These are phyloP conservation scores for Clarireedia homoeocarpa DNA, from an alignment of 2,329 filamentous ascomycete species.

Conservation along the genomic window DNA sequence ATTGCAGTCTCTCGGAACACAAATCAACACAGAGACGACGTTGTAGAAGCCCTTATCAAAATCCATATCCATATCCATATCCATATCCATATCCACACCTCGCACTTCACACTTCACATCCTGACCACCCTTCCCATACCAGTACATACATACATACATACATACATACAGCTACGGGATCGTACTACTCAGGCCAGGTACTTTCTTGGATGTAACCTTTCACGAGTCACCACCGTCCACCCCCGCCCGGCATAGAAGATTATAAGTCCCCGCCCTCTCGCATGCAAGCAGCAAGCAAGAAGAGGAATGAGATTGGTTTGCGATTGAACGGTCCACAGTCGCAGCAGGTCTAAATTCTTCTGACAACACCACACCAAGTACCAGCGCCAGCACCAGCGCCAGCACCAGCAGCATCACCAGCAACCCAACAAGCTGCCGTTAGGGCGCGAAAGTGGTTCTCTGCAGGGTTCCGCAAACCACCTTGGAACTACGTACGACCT, in stretches of 20 bases:
- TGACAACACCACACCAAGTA: background rate
- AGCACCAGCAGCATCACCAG: too few relatives aligned
- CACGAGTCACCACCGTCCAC: background rate
- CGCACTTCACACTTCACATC: background rate
- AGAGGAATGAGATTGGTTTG: background rate
- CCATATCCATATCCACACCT: background rate
- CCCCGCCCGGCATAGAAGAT: slow-evolving; percentile 3
- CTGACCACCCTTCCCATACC: too few relatives aligned
- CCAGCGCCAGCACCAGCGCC: too few relatives aligned
- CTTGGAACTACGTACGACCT: background rate
- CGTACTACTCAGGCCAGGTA: background rate
- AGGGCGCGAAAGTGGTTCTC: background rate
- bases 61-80: too few relatives aligned
- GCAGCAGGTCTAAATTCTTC: background rate
- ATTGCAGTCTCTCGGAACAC: background rate
- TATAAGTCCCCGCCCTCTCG: slow-evolving; percentile 7
- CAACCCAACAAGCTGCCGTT: too few relatives aligned
- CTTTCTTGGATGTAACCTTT: background rate
- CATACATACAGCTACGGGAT: background rate
- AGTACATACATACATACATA: background rate
- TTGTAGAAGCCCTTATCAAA: too few relatives aligned
- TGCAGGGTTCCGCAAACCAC: background rate
- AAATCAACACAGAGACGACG: too few relatives aligned
- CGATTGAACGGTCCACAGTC: background rate
- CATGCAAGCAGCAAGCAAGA: background rate